Base-by-base conservation (phyloP, 805 yeast genomes). In the Nakazawaea ishiwadae region DNA sequence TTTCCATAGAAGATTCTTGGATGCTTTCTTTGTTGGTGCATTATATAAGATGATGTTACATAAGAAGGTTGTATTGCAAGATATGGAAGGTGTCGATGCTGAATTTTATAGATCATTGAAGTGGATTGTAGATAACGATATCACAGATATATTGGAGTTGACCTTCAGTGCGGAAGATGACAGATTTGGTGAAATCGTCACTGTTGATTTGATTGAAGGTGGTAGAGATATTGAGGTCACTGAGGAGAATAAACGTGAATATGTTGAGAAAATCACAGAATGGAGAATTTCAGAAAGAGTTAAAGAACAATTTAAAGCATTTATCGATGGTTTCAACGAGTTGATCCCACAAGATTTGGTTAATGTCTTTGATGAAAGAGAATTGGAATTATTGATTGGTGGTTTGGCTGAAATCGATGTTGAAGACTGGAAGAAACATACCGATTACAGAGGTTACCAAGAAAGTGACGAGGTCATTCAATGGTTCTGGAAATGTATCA, bases 361-460 rank as follows among this genome's bases (percentile, higher is more conserved):
- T 42, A 88, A 86, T 51, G 99, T 93, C 33, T 93, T 93, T 60
- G 99, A 93, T 65, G 99, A 93, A 69, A 83, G 97, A 63, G 99
- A 93, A 66, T 70, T 93, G 50, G 99, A 93, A 71, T 71, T 93
- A 60, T 76, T 93, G 59, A 93, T 93, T 64, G 99, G 99, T 62
- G 99, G 99, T 63, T 81, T 93, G 58, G 93, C 97, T 2, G 99
- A 93, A 56, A 91, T 93, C 55, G 99, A 93, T 63, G 85, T 91
- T 44, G 97, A 90, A 50, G 99, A 93, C 69, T 93, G 99, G 99
- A 93, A 89, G 68, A 90, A 88, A 61, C 97, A 93, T 63, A 93
- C 99, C 16, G 99, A 93, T 64, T 93, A 93, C 68, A 80, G 99
- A 68, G 99, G 99, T 4, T 93, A 91, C 65, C 91, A 89, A 60